Conservation (phyloP, 1,284 basidiomycete species). For the Tausonia pullulans region DNA sequence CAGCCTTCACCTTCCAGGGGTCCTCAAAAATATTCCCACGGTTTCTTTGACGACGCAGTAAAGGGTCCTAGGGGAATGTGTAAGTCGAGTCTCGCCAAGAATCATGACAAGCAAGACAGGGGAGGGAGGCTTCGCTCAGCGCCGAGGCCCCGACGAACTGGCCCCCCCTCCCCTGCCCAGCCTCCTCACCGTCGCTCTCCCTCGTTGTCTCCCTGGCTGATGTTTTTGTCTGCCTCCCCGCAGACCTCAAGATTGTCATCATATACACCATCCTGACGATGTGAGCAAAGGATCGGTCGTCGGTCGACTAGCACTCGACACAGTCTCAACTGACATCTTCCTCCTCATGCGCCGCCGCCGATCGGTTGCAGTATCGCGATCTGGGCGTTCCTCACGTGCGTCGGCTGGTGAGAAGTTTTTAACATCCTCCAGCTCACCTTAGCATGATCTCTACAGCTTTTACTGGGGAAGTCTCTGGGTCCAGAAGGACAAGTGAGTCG, state of each 20-base stretch:
- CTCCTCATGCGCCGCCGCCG: neutral
- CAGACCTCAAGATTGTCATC: slow-evolving; percentile 8
- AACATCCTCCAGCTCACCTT: neutral
- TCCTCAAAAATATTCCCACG: slow-evolving; percentile 5
- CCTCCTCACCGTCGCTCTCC: neutral
- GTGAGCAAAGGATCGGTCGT: neutral
- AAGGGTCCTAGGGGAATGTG: too few relatives aligned
- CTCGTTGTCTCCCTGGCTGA: neutral
- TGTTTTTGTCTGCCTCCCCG: neutral
- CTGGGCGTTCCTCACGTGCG: neutral
- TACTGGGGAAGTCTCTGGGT: neutral
- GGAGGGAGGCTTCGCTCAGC: too few relatives aligned
- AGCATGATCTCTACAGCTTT: neutral
- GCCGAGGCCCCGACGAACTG: too few relatives aligned
- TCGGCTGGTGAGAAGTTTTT: neutral
- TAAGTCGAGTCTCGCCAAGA: too few relatives aligned
- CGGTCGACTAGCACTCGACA: neutral
- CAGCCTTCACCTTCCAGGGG: too few relatives aligned
- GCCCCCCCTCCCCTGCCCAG: neutral
- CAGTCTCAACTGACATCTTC: neutral
- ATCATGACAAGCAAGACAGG: too few relatives aligned
- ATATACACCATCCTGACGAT: neutral
- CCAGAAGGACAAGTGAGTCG: neutral
- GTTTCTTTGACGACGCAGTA: neutral
- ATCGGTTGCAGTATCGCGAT: neutral